Percentiles rank a stretch among this genome's conserved stretches.
These are phyloP conservation scores for Neurospora sublineolata DNA, from an alignment of 495 filamentous ascomycete species.

Conservation along the genomic window DNA sequence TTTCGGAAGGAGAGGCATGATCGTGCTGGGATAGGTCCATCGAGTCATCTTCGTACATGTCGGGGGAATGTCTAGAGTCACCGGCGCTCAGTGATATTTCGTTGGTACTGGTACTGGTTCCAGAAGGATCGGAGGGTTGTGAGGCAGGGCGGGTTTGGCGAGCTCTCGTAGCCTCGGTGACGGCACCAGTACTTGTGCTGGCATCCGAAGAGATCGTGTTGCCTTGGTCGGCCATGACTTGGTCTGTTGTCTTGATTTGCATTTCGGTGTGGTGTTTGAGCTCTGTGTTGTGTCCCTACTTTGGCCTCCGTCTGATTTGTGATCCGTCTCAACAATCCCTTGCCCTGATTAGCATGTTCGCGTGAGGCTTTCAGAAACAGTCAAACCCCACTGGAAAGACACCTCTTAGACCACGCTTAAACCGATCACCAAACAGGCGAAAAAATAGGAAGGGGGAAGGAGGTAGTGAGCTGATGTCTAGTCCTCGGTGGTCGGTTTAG, in stretches of 20 bases:
- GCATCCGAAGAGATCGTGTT: constrained; percentile 1
- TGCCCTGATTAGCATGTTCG: not conserved
- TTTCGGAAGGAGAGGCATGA: constrained; percentile 20
- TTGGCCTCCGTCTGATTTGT: not conserved
- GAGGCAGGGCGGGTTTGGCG: constrained; percentile 16
- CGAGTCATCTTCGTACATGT: constrained; percentile 28
- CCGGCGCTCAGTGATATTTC: constrained; percentile 1
- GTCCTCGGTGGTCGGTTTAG: not conserved
- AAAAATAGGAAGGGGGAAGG: not conserved
- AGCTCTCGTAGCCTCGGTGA: not conserved
- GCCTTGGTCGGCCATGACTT: not conserved
- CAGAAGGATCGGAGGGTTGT: constrained; percentile 12
- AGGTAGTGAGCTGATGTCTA: not conserved
- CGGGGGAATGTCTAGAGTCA: constrained; percentile 11
- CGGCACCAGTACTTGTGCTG: constrained; percentile 1
- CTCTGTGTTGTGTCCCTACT: not conserved
- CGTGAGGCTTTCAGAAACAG: not conserved
- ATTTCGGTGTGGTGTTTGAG: not conserved
- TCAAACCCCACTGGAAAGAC: not conserved
- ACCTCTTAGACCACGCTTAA: not conserved
- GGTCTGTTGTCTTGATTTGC: not conserved
- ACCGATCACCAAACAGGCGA: not conserved
- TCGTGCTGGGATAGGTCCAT: constrained; percentile 22
- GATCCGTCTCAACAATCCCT: not conserved
- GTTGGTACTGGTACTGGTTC: constrained; percentile 12